phyloP scores from a whole-genome alignment of 768 basidiomycete genomes.

The Postia placenta region DNA sequence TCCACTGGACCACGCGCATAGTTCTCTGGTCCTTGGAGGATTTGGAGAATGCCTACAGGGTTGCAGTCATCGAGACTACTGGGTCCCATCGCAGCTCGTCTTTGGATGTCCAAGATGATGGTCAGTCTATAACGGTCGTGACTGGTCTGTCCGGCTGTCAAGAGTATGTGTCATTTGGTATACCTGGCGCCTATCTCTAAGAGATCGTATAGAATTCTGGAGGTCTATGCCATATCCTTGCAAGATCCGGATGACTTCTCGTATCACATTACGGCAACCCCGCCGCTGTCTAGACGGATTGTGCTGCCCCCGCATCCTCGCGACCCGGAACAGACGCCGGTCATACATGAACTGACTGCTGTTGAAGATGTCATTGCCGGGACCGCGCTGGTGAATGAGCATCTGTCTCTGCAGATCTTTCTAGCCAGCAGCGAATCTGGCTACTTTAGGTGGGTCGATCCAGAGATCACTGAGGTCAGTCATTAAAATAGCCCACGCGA shows the following conservation, averaged over 20 bases:
- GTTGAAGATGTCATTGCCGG: neutral
- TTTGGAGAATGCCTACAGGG: constrained; percentile 19
- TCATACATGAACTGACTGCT: constrained; percentile 13
- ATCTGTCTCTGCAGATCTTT: constrained; percentile 16
- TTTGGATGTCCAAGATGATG: constrained; percentile 9
- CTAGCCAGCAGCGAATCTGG: constrained; percentile 14
- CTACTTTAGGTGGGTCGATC: constrained; percentile 17
- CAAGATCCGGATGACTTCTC: constrained; percentile 3
- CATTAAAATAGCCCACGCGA: too few species aligned
- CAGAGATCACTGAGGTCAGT: constrained; percentile 13
- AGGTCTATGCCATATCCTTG: constrained; percentile 12
- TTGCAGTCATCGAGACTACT: constrained; percentile 19
- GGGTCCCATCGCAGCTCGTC: constrained; percentile 20
- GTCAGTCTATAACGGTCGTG: constrained; percentile 15
- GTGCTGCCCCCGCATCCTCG: constrained; percentile 11
- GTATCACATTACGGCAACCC: constrained; percentile 8
- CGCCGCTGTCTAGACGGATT: constrained; percentile 7
- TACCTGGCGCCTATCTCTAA: neutral
- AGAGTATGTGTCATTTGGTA: constrained; percentile 15
- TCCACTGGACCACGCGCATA: constrained; percentile 29
- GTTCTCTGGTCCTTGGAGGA: constrained; percentile 39
- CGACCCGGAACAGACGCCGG: constrained; percentile 8
- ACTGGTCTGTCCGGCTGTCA: constrained; percentile 16
- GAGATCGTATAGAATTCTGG: constrained; percentile 7
- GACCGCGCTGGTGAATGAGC: constrained; percentile 3